Evolutionary conservation across 2,329 filamentous ascomycete species (phyloP), one percentile per base, ranked within the genome.

Genomic region (Kalmusia sp.): DNA sequence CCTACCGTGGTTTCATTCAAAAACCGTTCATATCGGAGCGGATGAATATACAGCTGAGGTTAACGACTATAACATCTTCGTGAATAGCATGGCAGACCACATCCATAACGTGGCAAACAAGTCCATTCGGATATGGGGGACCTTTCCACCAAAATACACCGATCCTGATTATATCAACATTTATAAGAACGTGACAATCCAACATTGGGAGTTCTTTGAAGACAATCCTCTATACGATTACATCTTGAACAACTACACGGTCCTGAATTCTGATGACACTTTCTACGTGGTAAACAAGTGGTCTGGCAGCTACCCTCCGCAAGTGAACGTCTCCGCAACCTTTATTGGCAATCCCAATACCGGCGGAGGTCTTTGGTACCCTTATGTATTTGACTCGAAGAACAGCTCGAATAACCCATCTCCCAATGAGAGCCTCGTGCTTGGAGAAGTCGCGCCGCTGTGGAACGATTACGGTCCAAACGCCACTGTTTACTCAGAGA

Each of bases 281-380:
- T 78, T 71, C 77, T 82, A 82, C 56, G 78, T 80, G 67, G 76
- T 75, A 1, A 62, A 81, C 41, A 82, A 82, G 50, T 54, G 70
- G 1, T 76, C 76, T 1, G 75, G 73, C 1, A 69, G 67, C 15
- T 78, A 78, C 37, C 73, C 75, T 3, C 75, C 77, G 35, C 70
- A 71, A 46, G 75, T 76, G 55, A 75, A 76, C 54, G 64, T 71
- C 41, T 59, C 62, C n/a, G 65, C 74, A 3, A 63, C 76, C 2
- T 62, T 78, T 40, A 63, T 71, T 34, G 74, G 67, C 15, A 64
- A 67, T 24, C 82, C 1, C 65, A 81, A 4, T 84, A 52, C 58
- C 5, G 35, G 50, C 0, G 69, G 65, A 0, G 74, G 73, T 66
- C 73, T 77, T 19, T 78, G 76, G 76, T 65, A 73, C 31, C 76